Evolutionary conservation across 1,284 basidiomycete genomes (phyloP).

Genomic region (Trametes polyzona): DNA sequence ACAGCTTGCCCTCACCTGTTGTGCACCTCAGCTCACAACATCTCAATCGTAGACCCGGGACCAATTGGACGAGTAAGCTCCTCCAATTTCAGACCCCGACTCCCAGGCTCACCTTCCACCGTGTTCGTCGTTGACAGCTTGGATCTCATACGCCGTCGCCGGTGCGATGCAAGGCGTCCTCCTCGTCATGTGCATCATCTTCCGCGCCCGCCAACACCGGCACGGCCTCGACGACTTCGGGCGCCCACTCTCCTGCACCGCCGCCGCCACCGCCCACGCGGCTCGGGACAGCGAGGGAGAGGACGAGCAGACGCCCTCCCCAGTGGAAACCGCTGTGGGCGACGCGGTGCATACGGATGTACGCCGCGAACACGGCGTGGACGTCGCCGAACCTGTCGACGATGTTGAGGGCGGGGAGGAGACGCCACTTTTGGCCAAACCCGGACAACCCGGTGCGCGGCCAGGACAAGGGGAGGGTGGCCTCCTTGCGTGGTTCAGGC

Average conservation of each 20-base stretch:
- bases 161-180: slow-evolving; percentile 86
- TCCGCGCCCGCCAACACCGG: slow-evolving; percentile 76
- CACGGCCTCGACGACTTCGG: slow-evolving; percentile 96
- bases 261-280: too few relatives aligned
- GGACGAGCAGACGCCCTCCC: slow-evolving; percentile 24
- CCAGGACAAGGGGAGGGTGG: neutral
- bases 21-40: neutral
- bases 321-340: slow-evolving; percentile 25
- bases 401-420: slow-evolving; percentile 15
- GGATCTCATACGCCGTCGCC: slow-evolving; percentile 86
- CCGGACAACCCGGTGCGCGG: neutral
- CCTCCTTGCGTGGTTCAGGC: slow-evolving; percentile 14
- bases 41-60: slow-evolving; percentile 69
- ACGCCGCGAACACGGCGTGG: slow-evolving; percentile 20
- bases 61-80: slow-evolving; percentile 82
- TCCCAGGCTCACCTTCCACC: too few relatives aligned
- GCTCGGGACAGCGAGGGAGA: too few relatives aligned
- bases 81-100: too few relatives aligned
- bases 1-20: neutral
- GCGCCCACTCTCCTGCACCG: slow-evolving; percentile 46
- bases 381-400: neutral
- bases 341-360: slow-evolving; percentile 30
- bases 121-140: too few relatives aligned
- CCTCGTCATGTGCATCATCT: slow-evolving; percentile 79
- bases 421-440: slow-evolving; percentile 30